These are phyloP conservation scores for Oxytropis ochrocephala DNA, from an alignment of 306 rosid genomes.

Conservation along the genomic window DNA sequence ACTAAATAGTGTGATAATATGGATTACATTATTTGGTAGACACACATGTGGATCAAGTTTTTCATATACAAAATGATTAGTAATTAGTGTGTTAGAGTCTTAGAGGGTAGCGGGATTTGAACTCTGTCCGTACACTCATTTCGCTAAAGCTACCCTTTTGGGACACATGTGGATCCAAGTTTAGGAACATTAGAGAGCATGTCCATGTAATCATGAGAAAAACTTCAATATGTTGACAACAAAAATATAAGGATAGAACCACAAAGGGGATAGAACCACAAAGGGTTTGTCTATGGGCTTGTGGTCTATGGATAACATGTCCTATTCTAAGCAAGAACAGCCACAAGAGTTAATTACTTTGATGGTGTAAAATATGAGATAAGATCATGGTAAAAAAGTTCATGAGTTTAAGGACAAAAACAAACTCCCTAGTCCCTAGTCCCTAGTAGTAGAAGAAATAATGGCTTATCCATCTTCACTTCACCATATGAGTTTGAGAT, in stretches of 20 bases:
- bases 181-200: too few relatives aligned
- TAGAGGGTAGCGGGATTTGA: too few relatives aligned
- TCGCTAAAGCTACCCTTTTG: too few relatives aligned
- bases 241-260: background rate
- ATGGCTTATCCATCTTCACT: slow-evolving; percentile 24
- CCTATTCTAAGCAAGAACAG: background rate
- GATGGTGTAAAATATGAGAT: background rate
- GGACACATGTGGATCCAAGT: background rate
- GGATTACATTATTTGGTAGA: background rate
- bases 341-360: background rate
- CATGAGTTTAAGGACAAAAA: slow-evolving; percentile 23
- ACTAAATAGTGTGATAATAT: background rate
- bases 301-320: background rate
- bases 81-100: too few relatives aligned
- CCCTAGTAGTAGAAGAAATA: slow-evolving; percentile 6
- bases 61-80: too few relatives aligned
- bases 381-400: background rate
- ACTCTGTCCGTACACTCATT: too few relatives aligned
- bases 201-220: slow-evolving; percentile 7
- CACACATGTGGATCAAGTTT: background rate
- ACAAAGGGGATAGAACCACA: background rate
- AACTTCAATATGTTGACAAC: background rate
- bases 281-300: background rate
- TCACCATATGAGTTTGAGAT: background rate
- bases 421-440: background rate